These are phyloP conservation scores for Lodderomyces beijingensis DNA, from an alignment of 1,139 yeast genomes.

Conservation along the genomic window DNA sequence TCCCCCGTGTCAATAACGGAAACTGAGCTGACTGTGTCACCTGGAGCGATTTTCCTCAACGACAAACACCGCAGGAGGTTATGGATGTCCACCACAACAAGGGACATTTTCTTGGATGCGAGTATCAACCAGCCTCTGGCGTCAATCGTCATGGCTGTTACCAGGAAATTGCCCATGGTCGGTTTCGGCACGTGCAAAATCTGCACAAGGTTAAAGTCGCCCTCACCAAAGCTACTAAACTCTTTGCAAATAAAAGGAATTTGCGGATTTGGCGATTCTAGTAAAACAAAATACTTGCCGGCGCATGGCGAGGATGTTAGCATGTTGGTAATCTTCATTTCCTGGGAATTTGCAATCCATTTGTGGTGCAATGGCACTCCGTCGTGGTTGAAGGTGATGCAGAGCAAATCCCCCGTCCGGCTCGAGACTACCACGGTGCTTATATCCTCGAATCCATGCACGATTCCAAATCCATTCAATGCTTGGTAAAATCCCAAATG, in stretches of 20 bases:
- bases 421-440: slow-evolving; percentile 47
- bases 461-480: slow-evolving; percentile 47
- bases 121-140: slow-evolving; percentile 40
- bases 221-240: background rate
- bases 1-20: slow-evolving; percentile 26
- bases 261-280: slow-evolving; percentile 67
- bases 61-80: slow-evolving; percentile 17
- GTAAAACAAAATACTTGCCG: slow-evolving; percentile 31
- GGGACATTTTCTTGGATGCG: slow-evolving; percentile 70
- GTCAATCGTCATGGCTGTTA: slow-evolving; percentile 53
- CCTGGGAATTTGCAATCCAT: slow-evolving; percentile 21
- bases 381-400: background rate
- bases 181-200: slow-evolving; percentile 31
- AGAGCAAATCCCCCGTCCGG: slow-evolving; percentile 18
- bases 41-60: slow-evolving; percentile 55
- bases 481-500: slow-evolving; percentile 18
- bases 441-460: slow-evolving; percentile 40
- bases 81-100: slow-evolving; percentile 51
- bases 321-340: slow-evolving; percentile 48
- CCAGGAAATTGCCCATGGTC: slow-evolving; percentile 43
- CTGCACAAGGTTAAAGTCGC: background rate
- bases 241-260: slow-evolving; percentile 50
- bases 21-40: slow-evolving; percentile 72
- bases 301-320: slow-evolving; percentile 24
- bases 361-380: slow-evolving; percentile 3